phyloP scores from a whole-genome alignment of 2,329 filamentous ascomycete genomes.

The Rutstroemia sp. region DNA sequence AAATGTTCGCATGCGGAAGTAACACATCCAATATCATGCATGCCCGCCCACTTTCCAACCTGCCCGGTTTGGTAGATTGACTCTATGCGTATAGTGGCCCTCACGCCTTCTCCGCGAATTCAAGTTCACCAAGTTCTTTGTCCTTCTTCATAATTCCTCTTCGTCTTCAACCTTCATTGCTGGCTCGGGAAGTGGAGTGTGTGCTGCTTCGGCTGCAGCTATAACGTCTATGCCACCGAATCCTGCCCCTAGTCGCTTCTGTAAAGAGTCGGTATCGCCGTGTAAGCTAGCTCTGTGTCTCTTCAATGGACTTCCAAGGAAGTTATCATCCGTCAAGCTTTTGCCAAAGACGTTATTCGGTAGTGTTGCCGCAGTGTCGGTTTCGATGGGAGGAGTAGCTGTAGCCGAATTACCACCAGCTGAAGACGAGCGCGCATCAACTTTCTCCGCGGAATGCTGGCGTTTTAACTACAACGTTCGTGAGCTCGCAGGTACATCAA shows the following conservation, averaged over 20 bases:
- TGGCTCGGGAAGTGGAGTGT: constrained; percentile 19
- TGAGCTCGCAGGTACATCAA: not conserved
- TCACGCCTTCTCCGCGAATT: not conserved
- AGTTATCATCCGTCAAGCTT: constrained; percentile 38
- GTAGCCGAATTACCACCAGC: constrained; percentile 35
- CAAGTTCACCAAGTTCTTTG: not conserved
- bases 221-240: constrained; percentile 22
- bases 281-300: constrained; percentile 61
- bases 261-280: constrained; percentile 35
- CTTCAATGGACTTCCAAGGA: constrained; percentile 66
- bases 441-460: constrained; percentile 66
- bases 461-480: constrained; percentile 58
- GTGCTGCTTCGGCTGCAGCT: constrained; percentile 26
- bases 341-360: constrained; percentile 36
- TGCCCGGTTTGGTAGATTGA: constrained; percentile 1
- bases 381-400: constrained; percentile 37
- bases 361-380: constrained; percentile 21
- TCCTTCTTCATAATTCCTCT: constrained; percentile 27
- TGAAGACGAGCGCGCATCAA: constrained; percentile 41
- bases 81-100: not conserved
- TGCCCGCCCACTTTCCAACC: constrained; percentile 5
- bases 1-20: not conserved
- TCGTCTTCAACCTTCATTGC: constrained; percentile 15
- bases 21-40: not conserved
- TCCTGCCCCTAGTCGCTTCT: constrained; percentile 22